A percentile compares a stretch with the other conserved stretches of the same genome.
Evolutionary conservation across 2,329 filamentous ascomycete genomes (phyloP).

Genomic region (Rutstroemia sp.): DNA sequence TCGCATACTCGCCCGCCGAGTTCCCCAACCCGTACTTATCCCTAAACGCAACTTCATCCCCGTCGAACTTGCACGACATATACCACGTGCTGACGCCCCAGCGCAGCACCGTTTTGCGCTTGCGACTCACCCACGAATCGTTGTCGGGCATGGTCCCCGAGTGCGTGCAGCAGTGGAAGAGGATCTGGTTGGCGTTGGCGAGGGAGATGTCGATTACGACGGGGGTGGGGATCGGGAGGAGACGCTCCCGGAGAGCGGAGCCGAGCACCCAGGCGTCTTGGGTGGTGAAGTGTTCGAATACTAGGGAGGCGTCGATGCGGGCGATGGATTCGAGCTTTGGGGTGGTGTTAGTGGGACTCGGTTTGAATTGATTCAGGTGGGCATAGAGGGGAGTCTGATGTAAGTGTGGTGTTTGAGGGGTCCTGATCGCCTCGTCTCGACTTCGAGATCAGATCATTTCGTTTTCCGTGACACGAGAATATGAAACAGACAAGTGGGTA

Average conservation of each 20-base stretch:
- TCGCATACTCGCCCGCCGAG: constrained; percentile 57
- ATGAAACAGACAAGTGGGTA: not conserved
- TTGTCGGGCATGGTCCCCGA: constrained; percentile 64
- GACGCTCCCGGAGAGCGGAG: constrained; percentile 54
- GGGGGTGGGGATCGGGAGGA: constrained; percentile 47
- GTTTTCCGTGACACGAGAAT: not conserved
- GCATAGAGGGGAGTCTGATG: too few species aligned
- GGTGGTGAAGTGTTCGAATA: constrained; percentile 45
- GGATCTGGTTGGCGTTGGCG: constrained; percentile 48
- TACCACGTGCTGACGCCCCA: constrained; percentile 66
- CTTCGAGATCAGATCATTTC: not conserved
- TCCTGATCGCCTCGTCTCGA: too few species aligned
- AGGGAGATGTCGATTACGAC: constrained; percentile 58
- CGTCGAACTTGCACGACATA: constrained; percentile 58
- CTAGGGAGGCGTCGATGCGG: constrained; percentile 25
- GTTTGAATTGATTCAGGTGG: not conserved
- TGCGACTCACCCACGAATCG: constrained; percentile 62
- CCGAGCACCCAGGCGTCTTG: constrained; percentile 60
- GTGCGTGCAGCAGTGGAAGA: constrained; percentile 65
- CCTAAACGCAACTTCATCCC: constrained; percentile 57
- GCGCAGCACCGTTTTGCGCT: constrained; percentile 63
- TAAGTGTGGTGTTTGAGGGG: too few species aligned
- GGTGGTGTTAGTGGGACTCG: not conserved
- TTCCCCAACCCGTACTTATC: constrained; percentile 56
- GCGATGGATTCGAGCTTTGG: constrained; percentile 28